A percentile compares a stretch with the other conserved stretches of the same genome.
Evolutionary conservation across 2,329 filamentous ascomycete species (phyloP).

Genomic region (Emericellopsis atlantica): DNA sequence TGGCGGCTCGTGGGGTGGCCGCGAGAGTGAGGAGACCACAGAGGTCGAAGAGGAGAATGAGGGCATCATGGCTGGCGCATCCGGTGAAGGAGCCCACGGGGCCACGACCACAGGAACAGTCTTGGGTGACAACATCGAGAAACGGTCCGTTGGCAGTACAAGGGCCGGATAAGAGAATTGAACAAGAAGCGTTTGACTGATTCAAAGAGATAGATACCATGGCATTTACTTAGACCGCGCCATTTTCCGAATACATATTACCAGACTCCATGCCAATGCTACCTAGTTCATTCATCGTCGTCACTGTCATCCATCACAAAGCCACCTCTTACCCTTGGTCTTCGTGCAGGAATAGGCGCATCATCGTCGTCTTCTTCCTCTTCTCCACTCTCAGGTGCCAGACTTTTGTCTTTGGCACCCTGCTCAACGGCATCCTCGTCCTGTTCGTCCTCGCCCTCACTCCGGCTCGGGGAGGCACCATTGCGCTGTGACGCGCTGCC

Average conservation of each 20-base stretch:
- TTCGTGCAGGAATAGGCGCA: slow-evolving; percentile 16
- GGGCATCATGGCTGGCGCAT: slow-evolving; percentile 8
- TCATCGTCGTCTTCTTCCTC: slow-evolving; percentile 26
- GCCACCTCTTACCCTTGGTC: slow-evolving; percentile 34
- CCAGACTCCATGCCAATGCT: too few relatives aligned
- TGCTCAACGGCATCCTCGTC: slow-evolving; percentile 5
- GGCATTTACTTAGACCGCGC: not conserved
- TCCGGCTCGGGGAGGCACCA: slow-evolving; percentile 6
- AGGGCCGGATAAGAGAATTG: not conserved
- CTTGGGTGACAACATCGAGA: slow-evolving; percentile 14
- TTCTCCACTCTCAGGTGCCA: slow-evolving; percentile 13
- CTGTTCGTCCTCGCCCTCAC: slow-evolving; percentile 14
- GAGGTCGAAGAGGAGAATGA: slow-evolving; percentile 4
- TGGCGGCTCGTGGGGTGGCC: slow-evolving; percentile 45
- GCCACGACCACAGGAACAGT: slow-evolving; percentile 14
- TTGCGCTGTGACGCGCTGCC: slow-evolving; percentile 3
- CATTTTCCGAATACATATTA: not conserved
- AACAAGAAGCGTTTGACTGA: not conserved
- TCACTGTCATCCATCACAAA: slow-evolving; percentile 45
- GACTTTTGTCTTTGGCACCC: slow-evolving; percentile 8
- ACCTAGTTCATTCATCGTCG: slow-evolving; percentile 31
- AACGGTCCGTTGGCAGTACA: slow-evolving; percentile 2
- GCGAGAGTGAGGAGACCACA: slow-evolving; percentile 1
- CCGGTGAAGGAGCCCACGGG: not conserved
- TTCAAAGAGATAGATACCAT: not conserved